Percentiles rank a stretch among this genome's conserved stretches.
These are phyloP conservation scores for Helotiales sp. DNA, from an alignment of 2,329 filamentous ascomycete species.

Conservation along the genomic window DNA sequence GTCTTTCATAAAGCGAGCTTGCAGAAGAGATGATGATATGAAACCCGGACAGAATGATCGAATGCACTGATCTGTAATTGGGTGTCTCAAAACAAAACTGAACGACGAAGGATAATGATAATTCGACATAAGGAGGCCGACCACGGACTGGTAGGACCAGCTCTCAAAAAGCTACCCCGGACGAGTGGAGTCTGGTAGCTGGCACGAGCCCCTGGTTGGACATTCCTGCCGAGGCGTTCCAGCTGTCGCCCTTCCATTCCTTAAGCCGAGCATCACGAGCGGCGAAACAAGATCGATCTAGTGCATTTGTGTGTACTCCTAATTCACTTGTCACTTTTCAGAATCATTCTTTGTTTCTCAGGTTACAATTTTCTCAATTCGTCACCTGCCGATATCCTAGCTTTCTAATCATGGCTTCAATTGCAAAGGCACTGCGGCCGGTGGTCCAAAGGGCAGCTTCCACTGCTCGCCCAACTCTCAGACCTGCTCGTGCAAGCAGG, in stretches of 20 bases:
- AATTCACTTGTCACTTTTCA: not conserved
- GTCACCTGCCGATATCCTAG: not conserved
- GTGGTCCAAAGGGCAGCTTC: constrained; percentile 47
- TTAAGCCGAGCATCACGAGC: constrained; percentile 21
- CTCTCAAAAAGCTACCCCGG: not conserved
- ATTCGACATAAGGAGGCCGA: not conserved
- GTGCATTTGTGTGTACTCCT: constrained; percentile 9
- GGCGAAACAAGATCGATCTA: constrained; percentile 12
- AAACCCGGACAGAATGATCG: no score
- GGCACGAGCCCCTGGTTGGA: not conserved
- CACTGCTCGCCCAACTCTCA: constrained; percentile 47
- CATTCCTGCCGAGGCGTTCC: constrained; percentile 18
- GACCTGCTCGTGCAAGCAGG: constrained; percentile 45
- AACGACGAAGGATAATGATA: not conserved
- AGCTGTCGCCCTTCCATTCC: constrained; percentile 10
- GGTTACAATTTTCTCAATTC: not conserved
- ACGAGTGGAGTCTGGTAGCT: not conserved
- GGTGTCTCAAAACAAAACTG: not conserved
- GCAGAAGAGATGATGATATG: no score
- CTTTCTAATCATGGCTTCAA: constrained; percentile 50
- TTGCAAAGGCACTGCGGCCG: constrained; percentile 52
- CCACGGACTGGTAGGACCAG: not conserved
- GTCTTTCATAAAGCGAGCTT: no score
- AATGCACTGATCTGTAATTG: no score
- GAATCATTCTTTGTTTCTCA: not conserved